Evolutionary conservation across 139 green algal species (phyloP).

Genomic region (Haematococcus lacustris): DNA sequence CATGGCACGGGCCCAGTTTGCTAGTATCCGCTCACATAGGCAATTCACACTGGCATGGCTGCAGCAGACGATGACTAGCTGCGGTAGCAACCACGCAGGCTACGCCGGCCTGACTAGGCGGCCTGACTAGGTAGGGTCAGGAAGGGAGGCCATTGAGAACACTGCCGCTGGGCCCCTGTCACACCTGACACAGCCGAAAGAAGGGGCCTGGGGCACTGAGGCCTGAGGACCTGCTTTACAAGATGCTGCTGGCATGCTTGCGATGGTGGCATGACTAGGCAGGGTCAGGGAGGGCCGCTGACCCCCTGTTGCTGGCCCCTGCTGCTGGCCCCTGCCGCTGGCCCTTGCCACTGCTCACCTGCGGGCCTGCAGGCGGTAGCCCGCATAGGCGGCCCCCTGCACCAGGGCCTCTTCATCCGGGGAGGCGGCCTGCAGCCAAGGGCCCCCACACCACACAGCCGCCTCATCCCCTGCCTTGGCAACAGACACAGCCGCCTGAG

Average conservation of each 20-base stretch:
- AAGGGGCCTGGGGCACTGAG: too few species aligned
- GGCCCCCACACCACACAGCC: background rate
- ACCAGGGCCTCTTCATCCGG: slow-evolving; percentile 96
- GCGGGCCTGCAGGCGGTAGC: slow-evolving; percentile 72
- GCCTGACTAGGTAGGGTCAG: too few species aligned
- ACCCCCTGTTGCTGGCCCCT: too few species aligned
- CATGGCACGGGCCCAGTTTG: background rate
- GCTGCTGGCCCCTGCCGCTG: too few species aligned
- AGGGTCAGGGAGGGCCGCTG: background rate
- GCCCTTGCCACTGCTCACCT: too few species aligned
- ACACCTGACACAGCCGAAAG: too few species aligned
- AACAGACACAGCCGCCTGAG: too few species aligned
- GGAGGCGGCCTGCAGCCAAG: slow-evolving; percentile 61
- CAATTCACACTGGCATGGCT: background rate
- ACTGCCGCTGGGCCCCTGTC: too few species aligned
- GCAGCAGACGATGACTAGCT: background rate
- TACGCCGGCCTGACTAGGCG: too few species aligned
- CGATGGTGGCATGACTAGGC: background rate
- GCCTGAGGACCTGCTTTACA: background rate
- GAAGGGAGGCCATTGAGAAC: too few species aligned
- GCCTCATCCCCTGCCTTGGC: too few species aligned
- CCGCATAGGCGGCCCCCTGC: slow-evolving; percentile 79
- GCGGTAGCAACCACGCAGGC: background rate
- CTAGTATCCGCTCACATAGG: too few species aligned
- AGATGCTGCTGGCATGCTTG: background rate